Conservation (phyloP, 352 stramenopile genomes). For the Globisporangium recalcitrans region DNA sequence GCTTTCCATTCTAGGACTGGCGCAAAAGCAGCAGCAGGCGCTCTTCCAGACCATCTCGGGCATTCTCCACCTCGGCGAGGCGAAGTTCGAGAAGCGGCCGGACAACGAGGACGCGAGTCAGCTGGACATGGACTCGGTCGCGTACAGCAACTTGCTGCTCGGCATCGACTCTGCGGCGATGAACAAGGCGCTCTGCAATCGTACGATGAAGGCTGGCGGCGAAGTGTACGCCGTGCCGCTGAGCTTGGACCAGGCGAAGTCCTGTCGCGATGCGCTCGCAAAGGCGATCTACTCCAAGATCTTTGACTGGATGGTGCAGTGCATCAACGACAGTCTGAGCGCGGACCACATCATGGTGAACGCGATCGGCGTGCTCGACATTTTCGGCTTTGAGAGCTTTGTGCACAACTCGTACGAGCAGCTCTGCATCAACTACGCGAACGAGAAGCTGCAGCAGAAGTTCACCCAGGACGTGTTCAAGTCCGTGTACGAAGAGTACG, state of each 20-base stretch:
- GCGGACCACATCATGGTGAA: slow-evolving; percentile 24
- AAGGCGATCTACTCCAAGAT: slow-evolving; percentile 94
- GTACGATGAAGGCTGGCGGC: slow-evolving; percentile 65
- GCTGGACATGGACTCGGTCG: slow-evolving; percentile 30
- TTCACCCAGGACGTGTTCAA: slow-evolving; percentile 90
- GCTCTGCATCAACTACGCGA: slow-evolving; percentile 82
- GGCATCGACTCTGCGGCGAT: slow-evolving; percentile 46
- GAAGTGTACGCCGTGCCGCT: slow-evolving; percentile 66
- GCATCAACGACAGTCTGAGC: slow-evolving; percentile 77
- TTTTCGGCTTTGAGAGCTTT: slow-evolving; percentile 89
- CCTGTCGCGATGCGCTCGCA: slow-evolving; percentile 89
- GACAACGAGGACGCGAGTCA: slow-evolving; percentile 59
- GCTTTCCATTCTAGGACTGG: slow-evolving; percentile 54
- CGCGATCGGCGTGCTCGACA: slow-evolving; percentile 86
- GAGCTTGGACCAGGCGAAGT: slow-evolving; percentile 58
- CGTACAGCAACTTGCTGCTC: slow-evolving; percentile 41
- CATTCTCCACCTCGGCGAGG: slow-evolving; percentile 79
- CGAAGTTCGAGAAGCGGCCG: slow-evolving; percentile 36
- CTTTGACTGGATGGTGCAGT: slow-evolving; percentile 95
- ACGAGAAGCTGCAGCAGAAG: slow-evolving; percentile 83
- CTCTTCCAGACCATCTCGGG: slow-evolving; percentile 67
- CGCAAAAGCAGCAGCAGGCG: slow-evolving; percentile 39
- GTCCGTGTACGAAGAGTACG: slow-evolving; percentile 59
- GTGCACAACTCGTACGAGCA: slow-evolving; percentile 91
- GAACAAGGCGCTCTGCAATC: slow-evolving; percentile 48